Conservation (phyloP, 805 yeast species). For the Cyberlindnera euphorbiiphila region DNA sequence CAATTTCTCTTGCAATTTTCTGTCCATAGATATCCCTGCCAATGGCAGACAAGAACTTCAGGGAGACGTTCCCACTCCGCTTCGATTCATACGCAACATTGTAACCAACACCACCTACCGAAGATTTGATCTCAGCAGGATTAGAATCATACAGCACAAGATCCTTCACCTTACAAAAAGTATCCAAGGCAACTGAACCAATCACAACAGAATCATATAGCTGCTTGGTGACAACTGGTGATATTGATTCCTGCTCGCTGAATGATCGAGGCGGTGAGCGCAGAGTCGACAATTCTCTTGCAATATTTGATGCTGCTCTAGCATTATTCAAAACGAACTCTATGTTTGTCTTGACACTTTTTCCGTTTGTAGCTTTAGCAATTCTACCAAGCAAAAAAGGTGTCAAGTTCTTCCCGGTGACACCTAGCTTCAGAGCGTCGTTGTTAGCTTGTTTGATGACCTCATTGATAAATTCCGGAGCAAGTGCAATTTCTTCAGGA, state of each 20-base stretch:
- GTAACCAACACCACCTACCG: conserved; percentile 83
- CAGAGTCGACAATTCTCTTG: conserved; percentile 34
- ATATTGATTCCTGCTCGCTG: not conserved
- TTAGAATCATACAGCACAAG: conserved; percentile 57
- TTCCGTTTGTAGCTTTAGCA: conserved; percentile 65
- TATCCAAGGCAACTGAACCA: conserved; percentile 77
- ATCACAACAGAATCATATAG: conserved; percentile 41
- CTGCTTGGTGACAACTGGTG: not conserved
- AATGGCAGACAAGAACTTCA: conserved; percentile 52
- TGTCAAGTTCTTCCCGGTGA: conserved; percentile 72
- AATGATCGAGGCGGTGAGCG: not conserved
- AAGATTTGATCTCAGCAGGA: conserved; percentile 55
- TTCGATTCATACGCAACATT: conserved; percentile 68
- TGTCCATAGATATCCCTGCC: conserved; percentile 58
- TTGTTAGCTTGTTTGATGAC: conserved; percentile 56
- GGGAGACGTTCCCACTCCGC: conserved; percentile 29
- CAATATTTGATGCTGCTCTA: conserved; percentile 60
- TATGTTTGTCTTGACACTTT: conserved; percentile 64
- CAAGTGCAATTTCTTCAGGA: conserved; percentile 58
- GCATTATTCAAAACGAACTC: conserved; percentile 80
- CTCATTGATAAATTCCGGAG: conserved; percentile 44
- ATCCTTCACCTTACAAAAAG: conserved; percentile 47
- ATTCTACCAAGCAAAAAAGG: conserved; percentile 70
- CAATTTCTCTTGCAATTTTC: conserved; percentile 33
- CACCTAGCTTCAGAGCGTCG: conserved; percentile 49